Base-by-base conservation (phyloP, 495 filamentous ascomycete genomes). In the Penicillium simplicissimum region DNA sequence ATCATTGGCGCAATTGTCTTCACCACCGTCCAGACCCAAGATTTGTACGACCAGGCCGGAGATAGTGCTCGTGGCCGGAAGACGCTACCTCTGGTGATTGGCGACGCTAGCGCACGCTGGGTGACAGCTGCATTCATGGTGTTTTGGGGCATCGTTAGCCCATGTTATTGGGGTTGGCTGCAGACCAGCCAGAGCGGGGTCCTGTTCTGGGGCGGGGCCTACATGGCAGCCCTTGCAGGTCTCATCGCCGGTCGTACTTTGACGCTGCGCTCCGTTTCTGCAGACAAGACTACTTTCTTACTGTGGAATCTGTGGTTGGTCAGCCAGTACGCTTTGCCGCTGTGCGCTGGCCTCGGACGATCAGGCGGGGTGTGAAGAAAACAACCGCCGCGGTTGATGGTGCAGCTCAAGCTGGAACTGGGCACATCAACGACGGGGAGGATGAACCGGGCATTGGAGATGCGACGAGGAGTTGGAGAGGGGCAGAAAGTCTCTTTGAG, bases 11-110 rank as follows among this genome's bases (percentile, higher is more conserved):
- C 48, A 3, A 64, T 81, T 8, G 71, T 83, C n/a, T 61, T 73
- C 8, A 75, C 77, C 0, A 84, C 79, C 8, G 67, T 83, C 34
- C 78, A 82, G 0, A 59, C 75, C 7, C 81, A 82, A 54, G 80
- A 83, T 58, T 60, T 82, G 36, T 65, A 68, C 4, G 79, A 81
- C 55, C 68, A 75, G 33, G 69, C 48, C 3, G 81, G 79, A 1
- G 80, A 84, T 64, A 23, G 62, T 0, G 53, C 63, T 4, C 62
- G 76, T 0, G 77, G 73, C 6, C 73, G 82, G 8, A 61, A 60
- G 17, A 79, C 80, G 0, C 57, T 78, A 8, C 74, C 72, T 1
- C 58, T 80, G 0, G 67, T 76, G 7, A 55, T 78, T 8, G 80
- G 82, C 4, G 79, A 84, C 38, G 45, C 8, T 21, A 53, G 60